Conservation (phyloP, 1,284 basidiomycete genomes). For the Malassezia nana region DNA sequence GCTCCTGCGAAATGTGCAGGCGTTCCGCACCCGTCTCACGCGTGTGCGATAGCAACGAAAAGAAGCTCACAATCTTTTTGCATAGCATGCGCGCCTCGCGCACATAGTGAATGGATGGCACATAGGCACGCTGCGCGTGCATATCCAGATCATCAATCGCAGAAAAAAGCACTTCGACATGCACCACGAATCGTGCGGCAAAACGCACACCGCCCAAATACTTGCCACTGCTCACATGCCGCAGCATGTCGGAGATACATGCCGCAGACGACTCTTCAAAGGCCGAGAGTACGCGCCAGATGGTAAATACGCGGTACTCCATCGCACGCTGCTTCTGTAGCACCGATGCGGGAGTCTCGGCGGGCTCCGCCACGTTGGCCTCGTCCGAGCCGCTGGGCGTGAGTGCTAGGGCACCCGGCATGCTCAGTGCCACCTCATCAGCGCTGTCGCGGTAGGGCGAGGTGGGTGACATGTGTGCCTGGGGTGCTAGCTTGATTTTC, state of each 20-base stretch:
- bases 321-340: constrained; percentile 85
- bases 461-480: background rate
- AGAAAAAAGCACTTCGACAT: constrained; percentile 94
- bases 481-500: constrained; percentile 76
- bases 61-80: constrained; percentile 96
- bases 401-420: constrained; percentile 6
- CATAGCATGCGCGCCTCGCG: constrained; percentile 96
- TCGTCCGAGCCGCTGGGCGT: constrained; percentile 54
- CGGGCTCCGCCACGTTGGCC: constrained; percentile 34
- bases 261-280: constrained; percentile 99
- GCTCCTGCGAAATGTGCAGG: constrained; percentile 92
- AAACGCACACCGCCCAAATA: constrained; percentile 93
- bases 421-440: constrained; percentile 1
- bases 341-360: constrained; percentile 68
- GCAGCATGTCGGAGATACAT: constrained; percentile 95
- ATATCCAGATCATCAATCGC: constrained; percentile 92
- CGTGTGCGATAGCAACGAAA: constrained; percentile 90
- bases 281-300: constrained; percentile 96
- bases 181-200: constrained; percentile 96
- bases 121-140: constrained; percentile 68
- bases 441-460: background rate
- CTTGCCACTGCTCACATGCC: constrained; percentile 85
- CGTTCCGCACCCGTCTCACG: constrained; percentile 78
- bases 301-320: constrained; percentile 95
- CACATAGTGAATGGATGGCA: constrained; percentile 79